Percentiles rank a stretch among this genome's conserved stretches.
Evolutionary conservation across 2,329 filamentous ascomycete genomes (phyloP).

Genomic region (Cytospora schulzeri): DNA sequence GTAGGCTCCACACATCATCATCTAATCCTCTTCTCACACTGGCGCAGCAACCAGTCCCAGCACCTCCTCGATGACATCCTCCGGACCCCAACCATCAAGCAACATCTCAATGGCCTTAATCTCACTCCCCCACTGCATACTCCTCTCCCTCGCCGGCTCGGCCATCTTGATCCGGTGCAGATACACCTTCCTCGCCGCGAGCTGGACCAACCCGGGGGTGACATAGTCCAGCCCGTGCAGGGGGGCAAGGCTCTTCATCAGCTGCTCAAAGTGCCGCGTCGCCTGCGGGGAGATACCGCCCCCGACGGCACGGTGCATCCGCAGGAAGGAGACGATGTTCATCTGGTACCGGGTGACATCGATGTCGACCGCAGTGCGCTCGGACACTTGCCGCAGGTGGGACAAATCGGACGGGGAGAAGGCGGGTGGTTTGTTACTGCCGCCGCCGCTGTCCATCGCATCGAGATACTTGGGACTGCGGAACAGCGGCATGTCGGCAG

Average conservation of each 20-base stretch:
- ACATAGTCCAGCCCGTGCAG: slow-evolving; percentile 80
- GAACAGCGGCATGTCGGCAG: slow-evolving; percentile 7
- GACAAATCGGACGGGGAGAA: slow-evolving; percentile 54
- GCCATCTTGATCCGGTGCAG: slow-evolving; percentile 78
- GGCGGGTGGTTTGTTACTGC: slow-evolving; percentile 20
- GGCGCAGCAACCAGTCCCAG: slow-evolving; percentile 59
- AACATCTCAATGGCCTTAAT: slow-evolving; percentile 67
- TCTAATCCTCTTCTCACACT: slow-evolving; percentile 37
- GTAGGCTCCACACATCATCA: neutral
- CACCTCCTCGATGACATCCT: slow-evolving; percentile 68
- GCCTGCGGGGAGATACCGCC: slow-evolving; percentile 77
- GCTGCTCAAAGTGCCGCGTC: slow-evolving; percentile 73
- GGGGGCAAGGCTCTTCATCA: slow-evolving; percentile 74
- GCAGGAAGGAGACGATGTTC: slow-evolving; percentile 84
- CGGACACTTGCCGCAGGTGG: slow-evolving; percentile 59
- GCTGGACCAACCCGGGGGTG: slow-evolving; percentile 78
- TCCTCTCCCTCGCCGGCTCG: slow-evolving; percentile 72
- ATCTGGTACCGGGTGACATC: slow-evolving; percentile 84
- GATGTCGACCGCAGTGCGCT: slow-evolving; percentile 65
- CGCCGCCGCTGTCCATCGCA: neutral
- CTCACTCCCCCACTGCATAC: slow-evolving; percentile 91
- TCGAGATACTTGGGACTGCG: slow-evolving; percentile 13
- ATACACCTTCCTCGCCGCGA: slow-evolving; percentile 87
- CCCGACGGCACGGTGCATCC: slow-evolving; percentile 82
- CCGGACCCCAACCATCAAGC: slow-evolving; percentile 62